These are phyloP conservation scores for Pseudoperonospora humuli DNA, from an alignment of 352 stramenopile species.

Conservation along the genomic window DNA sequence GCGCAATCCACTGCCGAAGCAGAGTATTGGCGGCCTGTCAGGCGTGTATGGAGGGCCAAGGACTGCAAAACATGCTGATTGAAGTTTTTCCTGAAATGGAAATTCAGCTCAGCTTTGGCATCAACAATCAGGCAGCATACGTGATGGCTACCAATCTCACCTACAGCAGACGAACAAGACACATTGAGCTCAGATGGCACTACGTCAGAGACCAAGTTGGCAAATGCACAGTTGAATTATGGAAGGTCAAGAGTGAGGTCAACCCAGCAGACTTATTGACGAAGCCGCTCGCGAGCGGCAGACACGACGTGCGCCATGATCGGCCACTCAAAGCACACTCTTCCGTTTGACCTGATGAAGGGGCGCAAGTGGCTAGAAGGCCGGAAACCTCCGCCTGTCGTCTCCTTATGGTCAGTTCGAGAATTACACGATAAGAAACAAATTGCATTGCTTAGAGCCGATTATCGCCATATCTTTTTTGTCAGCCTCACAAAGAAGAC, in stretches of 20 bases:
- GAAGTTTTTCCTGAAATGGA: constrained; percentile 4
- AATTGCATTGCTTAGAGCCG: too few species aligned
- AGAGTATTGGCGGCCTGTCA: constrained; percentile 16
- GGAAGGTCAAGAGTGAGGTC: constrained; percentile 3
- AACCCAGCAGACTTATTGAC: constrained; percentile 6
- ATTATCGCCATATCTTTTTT: too few species aligned
- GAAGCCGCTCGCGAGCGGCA: too few species aligned
- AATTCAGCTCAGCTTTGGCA: not conserved
- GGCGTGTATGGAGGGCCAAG: constrained; percentile 5
- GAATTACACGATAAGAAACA: too few species aligned
- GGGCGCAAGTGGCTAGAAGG: too few species aligned
- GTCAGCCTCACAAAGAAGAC: too few species aligned
- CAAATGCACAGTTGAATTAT: not conserved
- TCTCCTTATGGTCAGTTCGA: too few species aligned
- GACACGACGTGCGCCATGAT: too few species aligned
- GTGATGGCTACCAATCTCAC: constrained; percentile 12
- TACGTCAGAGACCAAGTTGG: constrained; percentile 9
- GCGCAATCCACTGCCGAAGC: constrained; percentile 12
- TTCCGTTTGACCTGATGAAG: too few species aligned
- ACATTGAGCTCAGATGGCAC: constrained; percentile 12
- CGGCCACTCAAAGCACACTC: too few species aligned
- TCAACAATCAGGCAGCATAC: constrained; percentile 15
- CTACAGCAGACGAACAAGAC: constrained; percentile 3
- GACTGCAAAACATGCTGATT: constrained; percentile 1
- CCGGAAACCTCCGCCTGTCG: too few species aligned